Evolutionary conservation across 202 grass and related monocot species (phyloP).

Genomic region (Digitaria exilis): DNA sequence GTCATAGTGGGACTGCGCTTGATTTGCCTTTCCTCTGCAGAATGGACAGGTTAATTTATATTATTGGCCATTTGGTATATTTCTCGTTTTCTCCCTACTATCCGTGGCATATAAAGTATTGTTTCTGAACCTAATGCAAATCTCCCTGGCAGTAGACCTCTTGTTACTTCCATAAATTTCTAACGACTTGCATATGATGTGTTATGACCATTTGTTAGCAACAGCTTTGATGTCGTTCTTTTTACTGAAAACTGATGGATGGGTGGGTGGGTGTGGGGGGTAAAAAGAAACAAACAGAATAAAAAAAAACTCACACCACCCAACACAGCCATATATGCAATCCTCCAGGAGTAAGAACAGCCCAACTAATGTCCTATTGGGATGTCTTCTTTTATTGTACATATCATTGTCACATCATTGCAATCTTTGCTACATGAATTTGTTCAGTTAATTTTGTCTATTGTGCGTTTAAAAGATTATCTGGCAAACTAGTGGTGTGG

Average conservation of each 20-base stretch:
- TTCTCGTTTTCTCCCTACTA: background rate
- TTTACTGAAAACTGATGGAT: no score
- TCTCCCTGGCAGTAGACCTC: conserved; percentile 6
- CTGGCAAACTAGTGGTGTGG: background rate
- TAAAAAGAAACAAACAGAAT: no score
- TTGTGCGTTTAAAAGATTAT: background rate
- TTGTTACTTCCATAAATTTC: conserved; percentile 18
- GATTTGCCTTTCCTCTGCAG: conserved; percentile 93
- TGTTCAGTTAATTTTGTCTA: background rate
- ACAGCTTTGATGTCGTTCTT: no score
- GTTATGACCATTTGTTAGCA: no score
- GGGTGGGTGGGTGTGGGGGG: no score
- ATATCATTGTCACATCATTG: conserved; percentile 1
- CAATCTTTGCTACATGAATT: background rate
- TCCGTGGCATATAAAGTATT: conserved; percentile 23
- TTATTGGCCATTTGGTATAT: background rate
- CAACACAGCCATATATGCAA: no score
- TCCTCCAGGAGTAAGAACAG: no score
- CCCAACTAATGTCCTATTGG: no score
- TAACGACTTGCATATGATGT: no score
- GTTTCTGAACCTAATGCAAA: conserved; percentile 13
- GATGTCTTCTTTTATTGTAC: background rate
- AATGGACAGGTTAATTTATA: conserved; percentile 67
- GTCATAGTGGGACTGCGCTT: conserved; percentile 93
- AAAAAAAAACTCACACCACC: no score